A percentile compares a stretch with the other conserved stretches of the same genome.
phyloP scores from a whole-genome alignment of 345 rosid species.

The Aurinia saxatilis region DNA sequence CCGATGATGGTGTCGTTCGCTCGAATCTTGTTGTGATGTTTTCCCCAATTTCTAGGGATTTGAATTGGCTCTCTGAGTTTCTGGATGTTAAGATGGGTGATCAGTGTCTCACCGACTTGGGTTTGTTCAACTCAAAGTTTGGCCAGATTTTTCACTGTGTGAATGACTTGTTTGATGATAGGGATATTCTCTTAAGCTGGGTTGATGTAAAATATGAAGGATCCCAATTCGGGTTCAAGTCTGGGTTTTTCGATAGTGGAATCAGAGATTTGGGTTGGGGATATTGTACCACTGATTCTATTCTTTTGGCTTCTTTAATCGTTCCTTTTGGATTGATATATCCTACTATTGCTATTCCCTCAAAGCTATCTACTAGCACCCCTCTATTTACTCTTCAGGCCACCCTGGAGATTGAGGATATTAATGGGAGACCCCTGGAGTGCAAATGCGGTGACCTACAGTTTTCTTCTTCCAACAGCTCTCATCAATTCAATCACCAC shows the following conservation, averaged over 20 bases:
- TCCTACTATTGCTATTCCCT: conserved; percentile 49
- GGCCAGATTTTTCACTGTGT: conserved; percentile 46
- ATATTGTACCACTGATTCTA: conserved; percentile 58
- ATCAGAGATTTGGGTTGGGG: conserved; percentile 83
- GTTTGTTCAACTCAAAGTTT: conserved; percentile 33
- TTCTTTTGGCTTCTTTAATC: conserved; percentile 52
- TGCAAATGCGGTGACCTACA: conserved; percentile 69
- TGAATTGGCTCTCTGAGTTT: conserved; percentile 38
- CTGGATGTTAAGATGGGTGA: conserved; percentile 33
- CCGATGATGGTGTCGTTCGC: conserved; percentile 29
- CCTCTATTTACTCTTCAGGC: conserved; percentile 31
- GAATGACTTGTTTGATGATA: conserved; percentile 44
- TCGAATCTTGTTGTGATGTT: conserved; percentile 74
- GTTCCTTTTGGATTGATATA: conserved; percentile 81
- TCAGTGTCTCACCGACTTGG: conserved; percentile 31
- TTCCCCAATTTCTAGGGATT: conserved; percentile 45
- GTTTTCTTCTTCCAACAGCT: conserved; percentile 30
- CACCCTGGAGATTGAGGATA: conserved; percentile 68
- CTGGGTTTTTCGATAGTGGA: conserved; percentile 39
- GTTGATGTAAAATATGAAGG: conserved; percentile 47
- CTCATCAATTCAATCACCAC: too few relatives aligned
- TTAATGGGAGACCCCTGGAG: conserved; percentile 59
- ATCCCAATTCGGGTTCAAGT: conserved; percentile 18
- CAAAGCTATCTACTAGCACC: conserved; percentile 20
- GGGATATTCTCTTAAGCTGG: conserved; percentile 81